Evolutionary conservation across 2,329 filamentous ascomycete species (phyloP).

Genomic region (Pseudomassariella vexata): DNA sequence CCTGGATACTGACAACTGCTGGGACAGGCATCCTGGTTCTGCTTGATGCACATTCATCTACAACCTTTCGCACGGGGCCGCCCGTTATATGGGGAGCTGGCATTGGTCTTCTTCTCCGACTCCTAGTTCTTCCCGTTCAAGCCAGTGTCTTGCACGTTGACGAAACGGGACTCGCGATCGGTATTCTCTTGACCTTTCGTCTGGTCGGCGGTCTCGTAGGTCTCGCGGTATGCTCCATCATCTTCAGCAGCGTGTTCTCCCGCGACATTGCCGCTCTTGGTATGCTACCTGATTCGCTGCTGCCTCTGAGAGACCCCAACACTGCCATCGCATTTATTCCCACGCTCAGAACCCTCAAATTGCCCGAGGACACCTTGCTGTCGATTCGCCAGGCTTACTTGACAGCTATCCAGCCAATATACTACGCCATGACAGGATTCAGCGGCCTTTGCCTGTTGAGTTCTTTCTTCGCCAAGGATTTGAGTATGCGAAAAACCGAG

Average conservation of each 20-base stretch:
- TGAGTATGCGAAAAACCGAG: too few relatives aligned
- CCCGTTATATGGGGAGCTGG: constrained; percentile 22
- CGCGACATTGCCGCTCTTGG: constrained; percentile 10
- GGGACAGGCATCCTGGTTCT: constrained; percentile 16
- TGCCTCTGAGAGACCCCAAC: constrained; percentile 8
- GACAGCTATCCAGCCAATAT: too few relatives aligned
- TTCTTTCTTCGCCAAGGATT: too few relatives aligned
- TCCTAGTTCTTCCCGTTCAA: constrained; percentile 23
- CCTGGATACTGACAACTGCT: constrained; percentile 14
- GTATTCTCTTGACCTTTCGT: constrained; percentile 26
- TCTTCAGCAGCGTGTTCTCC: constrained; percentile 26
- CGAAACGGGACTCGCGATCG: constrained; percentile 27
- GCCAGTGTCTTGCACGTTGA: constrained; percentile 25
- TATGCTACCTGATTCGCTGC: constrained; percentile 10
- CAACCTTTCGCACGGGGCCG: constrained; percentile 12
- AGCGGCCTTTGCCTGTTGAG: too few relatives aligned
- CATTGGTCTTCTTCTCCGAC: constrained; percentile 13
- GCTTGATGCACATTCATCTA: constrained; percentile 10
- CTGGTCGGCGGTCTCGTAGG: constrained; percentile 31
- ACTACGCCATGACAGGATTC: too few relatives aligned
- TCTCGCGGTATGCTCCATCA: constrained; percentile 25
- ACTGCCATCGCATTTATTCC: constrained; percentile 14
- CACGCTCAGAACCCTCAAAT: constrained; percentile 8
- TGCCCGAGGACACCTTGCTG: constrained; percentile 10
- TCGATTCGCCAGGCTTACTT: too few relatives aligned